Percentiles rank a stretch among this genome's conserved stretches.
phyloP scores from a whole-genome alignment of 208 protist genomes.

The Crithidia mellificae region DNA sequence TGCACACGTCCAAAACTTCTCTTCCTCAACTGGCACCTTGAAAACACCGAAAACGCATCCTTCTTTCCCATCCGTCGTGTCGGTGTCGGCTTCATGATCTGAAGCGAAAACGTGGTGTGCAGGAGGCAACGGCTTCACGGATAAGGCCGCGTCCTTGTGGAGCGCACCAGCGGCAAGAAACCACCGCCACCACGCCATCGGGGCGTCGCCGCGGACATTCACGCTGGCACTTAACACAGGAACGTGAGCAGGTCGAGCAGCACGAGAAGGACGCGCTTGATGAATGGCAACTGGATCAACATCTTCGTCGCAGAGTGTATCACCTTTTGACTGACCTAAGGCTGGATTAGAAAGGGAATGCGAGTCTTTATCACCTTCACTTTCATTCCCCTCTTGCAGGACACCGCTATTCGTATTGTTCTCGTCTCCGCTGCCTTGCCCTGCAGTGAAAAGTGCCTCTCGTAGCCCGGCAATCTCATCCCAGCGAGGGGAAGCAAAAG shows the following conservation, averaged over 20 bases:
- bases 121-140: neutral
- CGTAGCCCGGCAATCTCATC: slow-evolving; percentile 26
- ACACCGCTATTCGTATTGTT: too few relatives aligned
- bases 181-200: slow-evolving; percentile 32
- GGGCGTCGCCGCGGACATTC: slow-evolving; percentile 35
- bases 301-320: neutral
- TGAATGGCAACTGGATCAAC: neutral
- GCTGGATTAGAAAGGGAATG: too few relatives aligned
- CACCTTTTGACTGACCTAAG: too few relatives aligned
- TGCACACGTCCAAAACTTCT: slow-evolving; percentile 11
- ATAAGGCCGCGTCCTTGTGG: neutral
- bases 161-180: slow-evolving; percentile 9
- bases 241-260: neutral
- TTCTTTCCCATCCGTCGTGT: too few relatives aligned
- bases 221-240: slow-evolving; percentile 16
- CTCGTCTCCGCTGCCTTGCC: neutral
- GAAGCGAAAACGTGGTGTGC: too few relatives aligned
- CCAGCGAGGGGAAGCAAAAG: slow-evolving; percentile 26
- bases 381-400: neutral
- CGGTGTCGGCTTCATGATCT: too few relatives aligned
- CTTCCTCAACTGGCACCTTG: neutral
- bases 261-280: neutral
- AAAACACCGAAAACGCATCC: neutral
- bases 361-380: neutral
- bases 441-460: slow-evolving; percentile 11